Base-by-base conservation (phyloP, 2,329 filamentous ascomycete species). In the Chaetomium sp. region DNA sequence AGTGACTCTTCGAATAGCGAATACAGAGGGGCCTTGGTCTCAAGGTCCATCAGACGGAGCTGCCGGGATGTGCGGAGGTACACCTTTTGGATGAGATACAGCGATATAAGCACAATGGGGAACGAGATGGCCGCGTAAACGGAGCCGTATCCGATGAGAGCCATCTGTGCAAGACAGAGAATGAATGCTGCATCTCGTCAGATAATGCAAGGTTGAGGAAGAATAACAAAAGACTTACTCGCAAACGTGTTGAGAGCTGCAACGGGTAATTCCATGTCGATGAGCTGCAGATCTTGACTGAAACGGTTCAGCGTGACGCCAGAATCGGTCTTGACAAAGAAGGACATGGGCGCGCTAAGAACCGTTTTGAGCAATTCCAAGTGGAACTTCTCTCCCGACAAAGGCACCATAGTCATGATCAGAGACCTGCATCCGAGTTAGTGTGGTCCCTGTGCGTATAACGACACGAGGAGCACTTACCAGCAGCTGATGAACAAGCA, bases 11-110 rank as follows among this genome's bases (percentile, higher is more conserved):
- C 70, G 55, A 80, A 78, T 40, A 63, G 69, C 0, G 75, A 73
- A 62, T 76, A 78, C 1, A 81, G 67, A 0, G 76, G 76, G 0
- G 75, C 72, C 44, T 79, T 78, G 5, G 73, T 71, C 64, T 81
- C 78, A n/a, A 81, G 68, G 47, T 81, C 79, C 43, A 81, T 66
- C 33, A 77, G 69, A 55, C 78, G 73, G 11, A 81, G 65, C 62
- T 80, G 78, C 0, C 77, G 72, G 1, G 77, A 79, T 1, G 77
- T 80, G 1, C 74, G 72, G 4, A 81, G 69, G 61, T 81, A 81
- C 49, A 77, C 65, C 46, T 74, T 75, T 57, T 79, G 77, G 10
- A 80, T 65, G 6, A 71, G 47, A 32, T 57, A 62, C 19, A 63
- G 46, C 4, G 69, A 62, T 1, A 68, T 53, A 9, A 76, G 59